phyloP scores from a whole-genome alignment of 176 grass and related monocot genomes.

The Carex parvula region DNA sequence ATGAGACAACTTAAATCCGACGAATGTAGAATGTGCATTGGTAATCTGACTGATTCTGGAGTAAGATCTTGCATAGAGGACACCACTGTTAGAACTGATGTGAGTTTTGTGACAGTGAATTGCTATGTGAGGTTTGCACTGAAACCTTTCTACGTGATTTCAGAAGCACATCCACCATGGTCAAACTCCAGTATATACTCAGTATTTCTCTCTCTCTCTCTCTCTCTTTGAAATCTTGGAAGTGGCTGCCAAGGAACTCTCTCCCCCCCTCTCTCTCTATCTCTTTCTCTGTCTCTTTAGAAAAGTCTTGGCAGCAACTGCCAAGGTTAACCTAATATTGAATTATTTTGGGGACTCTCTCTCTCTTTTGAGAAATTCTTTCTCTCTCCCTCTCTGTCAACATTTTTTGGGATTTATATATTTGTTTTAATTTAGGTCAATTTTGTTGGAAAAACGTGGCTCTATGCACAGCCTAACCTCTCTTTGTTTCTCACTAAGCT shows the following conservation, averaged over 20 bases:
- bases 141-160: background rate
- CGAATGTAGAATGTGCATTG: slow-evolving; percentile 35
- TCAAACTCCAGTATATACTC: background rate
- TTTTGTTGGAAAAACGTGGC: too few relatives aligned
- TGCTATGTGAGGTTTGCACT: background rate
- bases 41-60: background rate
- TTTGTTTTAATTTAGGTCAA: background rate
- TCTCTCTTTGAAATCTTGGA: too few relatives aligned
- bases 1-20: background rate
- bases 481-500: too few relatives aligned
- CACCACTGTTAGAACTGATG: background rate
- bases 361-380: too few relatives aligned
- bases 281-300: too few relatives aligned
- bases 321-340: too few relatives aligned
- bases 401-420: background rate
- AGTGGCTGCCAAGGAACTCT: too few relatives aligned
- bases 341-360: too few relatives aligned
- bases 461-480: too few relatives aligned
- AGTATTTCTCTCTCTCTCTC: too few relatives aligned
- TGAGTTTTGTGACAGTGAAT: background rate
- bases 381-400: background rate
- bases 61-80: background rate
- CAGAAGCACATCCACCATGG: slow-evolving; percentile 3
- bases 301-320: too few relatives aligned
- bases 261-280: too few relatives aligned